phyloP scores from a whole-genome alignment of 148 eudicot species.

The Bassia scoparia region DNA sequence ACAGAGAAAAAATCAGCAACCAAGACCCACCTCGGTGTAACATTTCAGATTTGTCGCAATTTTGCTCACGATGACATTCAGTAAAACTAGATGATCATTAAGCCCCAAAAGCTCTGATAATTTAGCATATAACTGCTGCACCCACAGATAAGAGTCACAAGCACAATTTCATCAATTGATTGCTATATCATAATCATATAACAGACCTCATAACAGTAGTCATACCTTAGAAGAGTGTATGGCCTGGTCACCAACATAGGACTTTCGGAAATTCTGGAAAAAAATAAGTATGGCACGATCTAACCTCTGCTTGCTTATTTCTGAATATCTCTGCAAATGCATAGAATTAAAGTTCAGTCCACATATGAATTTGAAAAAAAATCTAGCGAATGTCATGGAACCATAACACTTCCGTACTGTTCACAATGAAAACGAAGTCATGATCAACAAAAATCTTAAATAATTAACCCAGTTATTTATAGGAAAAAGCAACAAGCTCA shows the following conservation, averaged over 20 bases:
- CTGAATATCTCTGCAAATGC: constrained; percentile 64
- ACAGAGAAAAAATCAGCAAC: constrained; percentile 9
- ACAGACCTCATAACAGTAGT: not conserved
- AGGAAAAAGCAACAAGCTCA: not conserved
- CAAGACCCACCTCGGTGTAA: constrained; percentile 58
- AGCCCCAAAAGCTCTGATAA: constrained; percentile 85
- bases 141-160: constrained; percentile 25
- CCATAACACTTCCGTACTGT: too few species aligned
- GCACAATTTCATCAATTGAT: constrained; percentile 5
- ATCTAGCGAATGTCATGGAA: not conserved
- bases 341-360: constrained; percentile 1
- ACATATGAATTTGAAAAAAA: not conserved
- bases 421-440: not conserved
- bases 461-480: not conserved
- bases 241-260: constrained; percentile 82
- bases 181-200: not conserved
- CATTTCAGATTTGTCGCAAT: constrained; percentile 85
- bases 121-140: constrained; percentile 89
- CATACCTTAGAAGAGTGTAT: constrained; percentile 84
- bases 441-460: not conserved
- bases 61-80: constrained; percentile 75
- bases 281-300: constrained; percentile 76
- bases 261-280: constrained; percentile 71
- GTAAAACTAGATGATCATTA: constrained; percentile 72
- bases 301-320: constrained; percentile 77